These are phyloP conservation scores for Lomentospora prolificans DNA, from an alignment of 2,329 filamentous ascomycete genomes.

Conservation along the genomic window DNA sequence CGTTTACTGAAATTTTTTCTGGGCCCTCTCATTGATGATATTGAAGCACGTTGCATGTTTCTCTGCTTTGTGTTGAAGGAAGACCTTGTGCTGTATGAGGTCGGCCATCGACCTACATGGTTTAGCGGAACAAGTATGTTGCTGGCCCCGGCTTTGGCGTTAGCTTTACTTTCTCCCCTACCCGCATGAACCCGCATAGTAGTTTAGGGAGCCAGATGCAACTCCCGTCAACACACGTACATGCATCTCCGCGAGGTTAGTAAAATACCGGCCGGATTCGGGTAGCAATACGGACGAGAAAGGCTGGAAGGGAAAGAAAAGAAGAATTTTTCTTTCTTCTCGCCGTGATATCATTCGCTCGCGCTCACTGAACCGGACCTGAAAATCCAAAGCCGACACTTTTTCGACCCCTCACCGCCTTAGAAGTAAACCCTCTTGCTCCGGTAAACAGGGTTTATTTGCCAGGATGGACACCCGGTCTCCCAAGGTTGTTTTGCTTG, in stretches of 20 bases:
- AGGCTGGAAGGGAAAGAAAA: background rate
- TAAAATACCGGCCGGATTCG: background rate
- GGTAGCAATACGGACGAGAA: background rate
- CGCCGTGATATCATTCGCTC: background rate
- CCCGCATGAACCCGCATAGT: slow-evolving; percentile 8
- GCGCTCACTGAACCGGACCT: background rate
- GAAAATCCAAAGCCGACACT: no score
- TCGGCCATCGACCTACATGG: no score
- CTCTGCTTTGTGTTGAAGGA: no score
- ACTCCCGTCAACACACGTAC: background rate
- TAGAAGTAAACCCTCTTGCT: background rate
- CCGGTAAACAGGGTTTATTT: background rate
- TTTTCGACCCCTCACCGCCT: slow-evolving; percentile 8
- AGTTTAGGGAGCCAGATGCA: background rate
- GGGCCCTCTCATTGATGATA: no score
- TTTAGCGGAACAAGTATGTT: no score
- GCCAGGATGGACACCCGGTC: slow-evolving; percentile 8
- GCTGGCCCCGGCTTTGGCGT: background rate
- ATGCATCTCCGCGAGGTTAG: slow-evolving; percentile 3
- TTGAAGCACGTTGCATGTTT: no score
- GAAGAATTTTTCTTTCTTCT: background rate
- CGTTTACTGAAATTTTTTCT: no score
- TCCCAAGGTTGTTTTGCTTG: slow-evolving; percentile 41
- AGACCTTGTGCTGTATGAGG: no score
- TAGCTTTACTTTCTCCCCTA: no score